These are phyloP conservation scores for Neurospora hispaniola DNA, from an alignment of 495 filamentous ascomycete species.

Conservation along the genomic window DNA sequence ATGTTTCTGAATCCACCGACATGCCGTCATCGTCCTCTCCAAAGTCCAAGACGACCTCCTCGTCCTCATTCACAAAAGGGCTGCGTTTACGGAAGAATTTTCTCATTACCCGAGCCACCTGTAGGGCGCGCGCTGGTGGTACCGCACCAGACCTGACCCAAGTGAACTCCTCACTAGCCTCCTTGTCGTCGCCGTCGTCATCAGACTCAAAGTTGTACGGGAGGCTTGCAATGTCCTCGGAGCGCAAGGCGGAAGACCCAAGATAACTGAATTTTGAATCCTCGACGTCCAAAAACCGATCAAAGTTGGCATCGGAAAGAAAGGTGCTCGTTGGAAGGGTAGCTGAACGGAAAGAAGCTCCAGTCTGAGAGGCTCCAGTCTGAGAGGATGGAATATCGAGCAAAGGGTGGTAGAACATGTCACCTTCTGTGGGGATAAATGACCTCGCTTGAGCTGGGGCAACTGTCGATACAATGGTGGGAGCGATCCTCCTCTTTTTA, in stretches of 20 bases:
- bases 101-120: constrained; percentile 30
- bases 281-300: background rate
- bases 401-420: constrained; percentile 12
- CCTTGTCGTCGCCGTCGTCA: background rate
- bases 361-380: background rate
- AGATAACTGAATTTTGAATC: constrained; percentile 6
- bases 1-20: constrained; percentile 45
- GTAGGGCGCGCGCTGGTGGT: constrained; percentile 29
- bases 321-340: background rate
- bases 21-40: constrained; percentile 58
- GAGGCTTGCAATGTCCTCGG: background rate
- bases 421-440: constrained; percentile 30
- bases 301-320: background rate
- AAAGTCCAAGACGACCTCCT: constrained; percentile 46
- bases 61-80: constrained; percentile 28
- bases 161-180: constrained; percentile 13
- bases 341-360: background rate
- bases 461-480: constrained; percentile 24
- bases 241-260: background rate
- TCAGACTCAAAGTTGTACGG: background rate
- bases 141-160: constrained; percentile 8
- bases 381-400: background rate
- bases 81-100: constrained; percentile 19
- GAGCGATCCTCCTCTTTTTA: constrained; percentile 34
- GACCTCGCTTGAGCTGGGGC: constrained; percentile 18